Evolutionary conservation across 805 yeast species (phyloP), one percentile per base, ranked within the genome.

Genomic region (Candida pini): DNA sequence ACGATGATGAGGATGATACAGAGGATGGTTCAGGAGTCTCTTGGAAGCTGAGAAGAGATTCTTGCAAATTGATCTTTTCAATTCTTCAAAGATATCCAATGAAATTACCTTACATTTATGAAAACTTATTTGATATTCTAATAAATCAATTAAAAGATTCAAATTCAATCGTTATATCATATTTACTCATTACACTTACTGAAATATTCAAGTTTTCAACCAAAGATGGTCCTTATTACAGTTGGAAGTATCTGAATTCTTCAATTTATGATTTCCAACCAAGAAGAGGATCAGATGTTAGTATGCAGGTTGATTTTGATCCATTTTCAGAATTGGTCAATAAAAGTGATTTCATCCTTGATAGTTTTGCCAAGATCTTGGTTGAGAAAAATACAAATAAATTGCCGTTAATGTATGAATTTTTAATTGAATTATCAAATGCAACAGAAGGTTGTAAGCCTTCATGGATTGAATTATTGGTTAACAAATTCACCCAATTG

Each of bases 41-140:
- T 2, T 79, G 89, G 82, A 78, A 73, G 43, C 56, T 83, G 14
- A 62, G 92, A 39, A 61, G 73, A 27, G 69, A 68, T 34, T 58
- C 84, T 0, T 64, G 73, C 6, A 59, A 57, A 20, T 48, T 77
- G 22, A 47, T 71, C 6, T 53, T 64, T 13, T 48, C 66, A 0
- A 37, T 72, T 10, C 56, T 71, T n/a, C 48, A 47, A 3, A 43
- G 49, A 2, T 62, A 60, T 33, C 73, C 78, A 2, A 34, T 40
- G 1, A 36, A 51, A 2, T 47, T 75, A 13, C 54, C 64, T 5
- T 27, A 44, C 2, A 39, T 72, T 7, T 68, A 65, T 36, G 38
- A 51, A 3, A 28, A 36, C 1, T 50, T 62, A 9, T 59, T 65
- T 35, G 54, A 47, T 6, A 39, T 39, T 2, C 34, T 74, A 4